These are phyloP conservation scores for Aspergillus candidus DNA, from an alignment of 2,329 filamentous ascomycete genomes.

Conservation along the genomic window DNA sequence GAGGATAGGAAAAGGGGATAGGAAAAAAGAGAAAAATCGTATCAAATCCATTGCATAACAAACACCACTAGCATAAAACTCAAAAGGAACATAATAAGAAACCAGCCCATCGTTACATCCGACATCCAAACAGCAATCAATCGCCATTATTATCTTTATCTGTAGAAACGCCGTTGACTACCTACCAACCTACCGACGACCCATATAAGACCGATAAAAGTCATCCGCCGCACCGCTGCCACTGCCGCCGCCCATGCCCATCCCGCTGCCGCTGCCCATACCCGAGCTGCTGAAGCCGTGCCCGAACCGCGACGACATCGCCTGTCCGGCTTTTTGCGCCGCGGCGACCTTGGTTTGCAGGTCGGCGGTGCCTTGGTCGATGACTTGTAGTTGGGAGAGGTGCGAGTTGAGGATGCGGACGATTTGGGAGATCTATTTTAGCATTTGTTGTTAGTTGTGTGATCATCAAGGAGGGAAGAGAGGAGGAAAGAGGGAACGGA, in stretches of 20 bases:
- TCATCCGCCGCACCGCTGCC: constrained; percentile 62
- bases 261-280: constrained; percentile 30
- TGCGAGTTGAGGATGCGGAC: constrained; percentile 92
- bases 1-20: background rate
- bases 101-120: background rate
- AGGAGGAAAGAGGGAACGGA: constrained; percentile 45
- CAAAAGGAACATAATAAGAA: background rate
- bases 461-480: background rate
- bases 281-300: constrained; percentile 31
- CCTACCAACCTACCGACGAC: constrained; percentile 50
- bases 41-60: background rate
- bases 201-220: constrained; percentile 86
- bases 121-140: background rate
- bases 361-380: constrained; percentile 75
- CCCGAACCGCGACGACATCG: constrained; percentile 40
- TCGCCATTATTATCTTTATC: constrained; percentile 1
- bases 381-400: constrained; percentile 84
- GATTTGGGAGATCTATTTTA: constrained; percentile 75
- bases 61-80: background rate
- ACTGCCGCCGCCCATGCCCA: constrained; percentile 40
- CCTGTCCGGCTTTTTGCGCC: constrained; percentile 71
- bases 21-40: background rate
- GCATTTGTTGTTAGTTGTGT: background rate
- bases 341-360: constrained; percentile 76
- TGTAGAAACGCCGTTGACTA: background rate